Percentiles rank a stretch among this genome's conserved stretches.
Conservation (phyloP, 345 rosid species). For the Kandelia obovata region DNA sequence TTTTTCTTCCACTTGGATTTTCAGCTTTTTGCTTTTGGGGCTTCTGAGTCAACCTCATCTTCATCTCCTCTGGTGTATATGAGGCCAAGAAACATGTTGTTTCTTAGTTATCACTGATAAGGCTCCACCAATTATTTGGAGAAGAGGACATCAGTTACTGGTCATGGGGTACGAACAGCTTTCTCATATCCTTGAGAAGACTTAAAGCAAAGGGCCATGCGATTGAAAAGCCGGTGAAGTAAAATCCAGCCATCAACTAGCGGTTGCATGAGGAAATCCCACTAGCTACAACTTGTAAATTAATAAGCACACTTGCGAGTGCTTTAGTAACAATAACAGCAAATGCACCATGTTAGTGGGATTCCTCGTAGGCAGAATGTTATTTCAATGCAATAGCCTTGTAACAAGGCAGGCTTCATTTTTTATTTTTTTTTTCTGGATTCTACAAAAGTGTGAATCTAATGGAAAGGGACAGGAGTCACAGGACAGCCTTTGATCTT, state of each 20-base stretch:
- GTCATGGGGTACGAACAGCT: constrained; percentile 13
- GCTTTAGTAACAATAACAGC: constrained; percentile 10
- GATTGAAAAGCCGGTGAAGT: constrained; percentile 31
- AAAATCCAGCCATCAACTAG: constrained; percentile 20
- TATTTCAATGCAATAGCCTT: no score
- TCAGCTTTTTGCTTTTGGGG: constrained; percentile 26
- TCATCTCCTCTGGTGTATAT: constrained; percentile 9
- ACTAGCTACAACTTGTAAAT: constrained; percentile 19
- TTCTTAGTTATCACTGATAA: constrained; percentile 1
- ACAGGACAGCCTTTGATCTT: constrained; percentile 18
- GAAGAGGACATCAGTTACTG: constrained; percentile 9
- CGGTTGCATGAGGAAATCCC: constrained; percentile 29
- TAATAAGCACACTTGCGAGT: constrained; percentile 20
- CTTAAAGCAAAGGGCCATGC: constrained; percentile 28
- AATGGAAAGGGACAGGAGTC: neutral
- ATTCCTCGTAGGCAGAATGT: no score
- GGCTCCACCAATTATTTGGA: constrained; percentile 12
- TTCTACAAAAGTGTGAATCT: no score
- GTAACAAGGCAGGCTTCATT: no score
- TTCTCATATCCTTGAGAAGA: constrained; percentile 27
- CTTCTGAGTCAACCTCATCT: constrained; percentile 29
- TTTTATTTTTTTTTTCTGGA: no score
- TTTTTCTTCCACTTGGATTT: constrained; percentile 14
- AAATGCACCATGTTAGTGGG: no score
- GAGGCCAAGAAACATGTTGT: constrained; percentile 8